Evolutionary conservation across 1,139 yeast genomes (phyloP).

Genomic region (Zygosaccharomyces pseudobailii): DNA sequence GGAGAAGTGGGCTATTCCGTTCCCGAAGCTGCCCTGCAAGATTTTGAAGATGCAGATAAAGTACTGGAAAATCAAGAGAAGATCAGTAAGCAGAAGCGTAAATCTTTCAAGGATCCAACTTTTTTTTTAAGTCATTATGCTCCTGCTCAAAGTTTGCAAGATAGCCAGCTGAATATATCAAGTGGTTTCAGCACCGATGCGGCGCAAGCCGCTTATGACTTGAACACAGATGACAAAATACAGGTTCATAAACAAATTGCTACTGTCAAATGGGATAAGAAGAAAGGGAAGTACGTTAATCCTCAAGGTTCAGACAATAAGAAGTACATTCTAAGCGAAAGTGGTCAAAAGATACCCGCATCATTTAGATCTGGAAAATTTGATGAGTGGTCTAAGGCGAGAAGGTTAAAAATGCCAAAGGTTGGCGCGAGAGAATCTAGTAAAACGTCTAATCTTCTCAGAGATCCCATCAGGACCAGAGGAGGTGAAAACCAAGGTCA

Average conservation of each 20-base stretch:
- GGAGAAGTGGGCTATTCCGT: slow-evolving; percentile 56
- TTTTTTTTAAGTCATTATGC: slow-evolving; percentile 89
- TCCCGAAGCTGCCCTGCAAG: slow-evolving; percentile 49
- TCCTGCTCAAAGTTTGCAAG: slow-evolving; percentile 73
- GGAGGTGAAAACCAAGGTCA: slow-evolving; percentile 34
- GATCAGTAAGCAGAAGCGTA: slow-evolving; percentile 32
- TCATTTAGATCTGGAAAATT: slow-evolving; percentile 85
- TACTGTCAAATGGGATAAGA: slow-evolving; percentile 88
- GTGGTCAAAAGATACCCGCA: slow-evolving; percentile 92
- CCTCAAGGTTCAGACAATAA: slow-evolving; percentile 67
- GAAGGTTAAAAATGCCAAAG: slow-evolving; percentile 51
- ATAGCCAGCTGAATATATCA: slow-evolving; percentile 61
- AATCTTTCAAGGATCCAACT: slow-evolving; percentile 68
- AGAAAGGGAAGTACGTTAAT: slow-evolving; percentile 86
- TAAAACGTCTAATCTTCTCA: slow-evolving; percentile 28
- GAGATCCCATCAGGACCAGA: slow-evolving; percentile 29
- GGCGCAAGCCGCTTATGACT: slow-evolving; percentile 75
- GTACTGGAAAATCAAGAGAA: slow-evolving; percentile 36
- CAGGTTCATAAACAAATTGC: slow-evolving; percentile 61
- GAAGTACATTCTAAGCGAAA: slow-evolving; percentile 89
- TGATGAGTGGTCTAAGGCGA: slow-evolving; percentile 81
- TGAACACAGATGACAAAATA: slow-evolving; percentile 71
- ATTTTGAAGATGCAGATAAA: slow-evolving; percentile 63
- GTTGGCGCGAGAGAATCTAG: slow-evolving; percentile 51
- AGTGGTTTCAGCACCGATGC: slow-evolving; percentile 83